phyloP scores from a whole-genome alignment of 305 asterid genomes.

The Fraxinus nigra region DNA sequence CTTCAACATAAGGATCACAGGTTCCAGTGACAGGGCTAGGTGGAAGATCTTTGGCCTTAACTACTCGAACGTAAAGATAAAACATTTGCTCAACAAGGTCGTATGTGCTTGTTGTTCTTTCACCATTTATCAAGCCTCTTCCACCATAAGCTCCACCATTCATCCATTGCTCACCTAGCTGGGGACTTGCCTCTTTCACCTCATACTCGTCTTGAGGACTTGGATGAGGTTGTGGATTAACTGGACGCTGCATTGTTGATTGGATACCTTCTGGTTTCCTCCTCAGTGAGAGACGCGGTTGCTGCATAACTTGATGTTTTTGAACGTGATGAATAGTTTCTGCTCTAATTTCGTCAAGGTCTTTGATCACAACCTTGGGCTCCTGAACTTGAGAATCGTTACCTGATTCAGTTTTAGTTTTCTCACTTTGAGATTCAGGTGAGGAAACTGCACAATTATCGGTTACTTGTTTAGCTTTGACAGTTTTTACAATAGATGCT shows the following conservation, averaged over 20 bases:
- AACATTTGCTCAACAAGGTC: constrained; percentile 65
- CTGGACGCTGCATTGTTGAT: constrained; percentile 42
- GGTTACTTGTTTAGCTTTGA: constrained; percentile 16
- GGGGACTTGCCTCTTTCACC: constrained; percentile 55
- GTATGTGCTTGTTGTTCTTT: constrained; percentile 45
- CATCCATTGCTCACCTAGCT: constrained; percentile 55
- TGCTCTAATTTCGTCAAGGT: constrained; percentile 23
- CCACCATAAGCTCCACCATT: constrained; percentile 31
- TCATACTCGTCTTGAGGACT: constrained; percentile 47
- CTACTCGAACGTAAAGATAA: constrained; percentile 52
- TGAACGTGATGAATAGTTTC: constrained; percentile 35
- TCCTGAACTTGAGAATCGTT: constrained; percentile 19
- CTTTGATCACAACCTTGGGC: constrained; percentile 9
- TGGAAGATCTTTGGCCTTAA: constrained; percentile 59
- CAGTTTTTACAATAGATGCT: constrained; percentile 22
- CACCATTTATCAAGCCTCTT: constrained; percentile 53
- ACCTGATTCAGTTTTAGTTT: constrained; percentile 11
- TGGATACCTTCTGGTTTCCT: constrained; percentile 19
- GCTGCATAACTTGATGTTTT: constrained; percentile 38
- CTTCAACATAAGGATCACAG: constrained; percentile 55
- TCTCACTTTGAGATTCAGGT: constrained; percentile 16
- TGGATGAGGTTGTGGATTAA: constrained; percentile 25
- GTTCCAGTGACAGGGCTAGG: constrained; percentile 32
- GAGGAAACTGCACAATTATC: constrained; percentile 12
- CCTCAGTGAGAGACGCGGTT: constrained; percentile 25